Conservation (phyloP, 1,284 basidiomycete genomes). For the Leccinum fuscescens region DNA sequence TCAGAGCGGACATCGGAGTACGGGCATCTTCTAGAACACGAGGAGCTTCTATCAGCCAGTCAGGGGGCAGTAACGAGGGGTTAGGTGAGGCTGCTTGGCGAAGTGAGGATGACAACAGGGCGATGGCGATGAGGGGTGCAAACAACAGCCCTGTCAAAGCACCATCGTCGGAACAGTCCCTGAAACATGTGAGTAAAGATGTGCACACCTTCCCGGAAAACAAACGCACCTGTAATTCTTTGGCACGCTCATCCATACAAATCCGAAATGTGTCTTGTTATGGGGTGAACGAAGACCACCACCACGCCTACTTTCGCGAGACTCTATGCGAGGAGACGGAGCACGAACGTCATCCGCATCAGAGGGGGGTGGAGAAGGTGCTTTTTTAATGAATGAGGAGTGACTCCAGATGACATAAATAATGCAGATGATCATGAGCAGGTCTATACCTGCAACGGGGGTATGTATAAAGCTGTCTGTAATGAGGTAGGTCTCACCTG, state of each 20-base stretch:
- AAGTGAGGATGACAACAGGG: slow-evolving; percentile 58
- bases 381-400: slow-evolving; percentile 39
- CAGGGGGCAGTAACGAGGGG: slow-evolving; percentile 44
- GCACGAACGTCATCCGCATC: slow-evolving; percentile 26
- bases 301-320: slow-evolving; percentile 44
- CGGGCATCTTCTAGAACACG: slow-evolving; percentile 42
- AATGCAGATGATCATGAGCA: slow-evolving; percentile 55
- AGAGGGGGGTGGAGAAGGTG: slow-evolving; percentile 17
- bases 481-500: slow-evolving; percentile 24
- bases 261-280: slow-evolving; percentile 56
- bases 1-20: slow-evolving; percentile 43
- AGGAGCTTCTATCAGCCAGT: slow-evolving; percentile 79
- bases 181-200: slow-evolving; percentile 32
- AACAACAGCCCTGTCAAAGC: slow-evolving; percentile 77
- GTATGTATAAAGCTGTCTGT: slow-evolving; percentile 9
- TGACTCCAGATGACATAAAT: slow-evolving; percentile 67
- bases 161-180: slow-evolving; percentile 81
- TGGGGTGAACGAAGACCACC: slow-evolving; percentile 25
- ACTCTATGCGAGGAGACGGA: slow-evolving; percentile 40
- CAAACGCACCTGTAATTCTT: slow-evolving; percentile 72
- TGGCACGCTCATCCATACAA: slow-evolving; percentile 86
- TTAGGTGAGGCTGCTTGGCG: slow-evolving; percentile 29
- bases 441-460: slow-evolving; percentile 50
- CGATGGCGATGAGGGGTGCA: slow-evolving; percentile 71
- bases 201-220: background rate